A percentile compares a stretch with the other conserved stretches of the same genome.
These are phyloP conservation scores for Tubosaeta brunneosetosa DNA, from an alignment of 768 basidiomycete genomes.

Conservation along the genomic window DNA sequence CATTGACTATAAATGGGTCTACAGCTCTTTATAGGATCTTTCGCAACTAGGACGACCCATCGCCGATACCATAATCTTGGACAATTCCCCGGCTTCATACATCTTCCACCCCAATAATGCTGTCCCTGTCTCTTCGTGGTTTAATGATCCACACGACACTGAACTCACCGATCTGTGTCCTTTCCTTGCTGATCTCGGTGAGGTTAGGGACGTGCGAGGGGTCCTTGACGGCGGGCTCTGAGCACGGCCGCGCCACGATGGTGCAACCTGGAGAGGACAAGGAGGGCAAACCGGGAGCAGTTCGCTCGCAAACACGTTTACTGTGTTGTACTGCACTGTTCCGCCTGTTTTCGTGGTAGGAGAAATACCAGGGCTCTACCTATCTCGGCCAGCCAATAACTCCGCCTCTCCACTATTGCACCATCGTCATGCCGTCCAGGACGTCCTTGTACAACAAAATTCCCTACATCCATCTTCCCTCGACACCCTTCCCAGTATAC, in stretches of 20 bases:
- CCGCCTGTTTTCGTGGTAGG: slow-evolving; percentile 26
- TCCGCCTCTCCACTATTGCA: not conserved
- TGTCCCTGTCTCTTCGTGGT: slow-evolving; percentile 98
- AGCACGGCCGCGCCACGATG: slow-evolving; percentile 19
- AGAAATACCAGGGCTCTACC: slow-evolving; percentile 27
- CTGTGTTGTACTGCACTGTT: slow-evolving; percentile 25
- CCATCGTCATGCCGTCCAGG: slow-evolving; percentile 9
- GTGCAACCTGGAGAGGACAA: slow-evolving; percentile 19
- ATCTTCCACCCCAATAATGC: slow-evolving; percentile 99
- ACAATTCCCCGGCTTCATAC: slow-evolving; percentile 98
- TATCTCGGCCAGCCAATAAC: slow-evolving; percentile 5
- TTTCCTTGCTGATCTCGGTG: slow-evolving; percentile 83
- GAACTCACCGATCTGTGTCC: slow-evolving; percentile 94
- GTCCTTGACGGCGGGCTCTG: slow-evolving; percentile 83
- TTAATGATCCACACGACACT: slow-evolving; percentile 98
- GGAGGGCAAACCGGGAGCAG: slow-evolving; percentile 12
- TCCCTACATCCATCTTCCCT: slow-evolving; percentile 1
- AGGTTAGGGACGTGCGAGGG: slow-evolving; percentile 86
- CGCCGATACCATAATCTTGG: slow-evolving; percentile 92
- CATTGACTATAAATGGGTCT: not conserved
- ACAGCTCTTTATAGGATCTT: slow-evolving; percentile 64
- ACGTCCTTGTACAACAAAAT: slow-evolving; percentile 18
- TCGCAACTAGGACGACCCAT: slow-evolving; percentile 96
- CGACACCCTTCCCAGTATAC: slow-evolving; percentile 20
- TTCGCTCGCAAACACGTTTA: slow-evolving; percentile 12